Base-by-base conservation (phyloP, 2,329 filamentous ascomycete genomes). In the Hortaea werneckii region DNA sequence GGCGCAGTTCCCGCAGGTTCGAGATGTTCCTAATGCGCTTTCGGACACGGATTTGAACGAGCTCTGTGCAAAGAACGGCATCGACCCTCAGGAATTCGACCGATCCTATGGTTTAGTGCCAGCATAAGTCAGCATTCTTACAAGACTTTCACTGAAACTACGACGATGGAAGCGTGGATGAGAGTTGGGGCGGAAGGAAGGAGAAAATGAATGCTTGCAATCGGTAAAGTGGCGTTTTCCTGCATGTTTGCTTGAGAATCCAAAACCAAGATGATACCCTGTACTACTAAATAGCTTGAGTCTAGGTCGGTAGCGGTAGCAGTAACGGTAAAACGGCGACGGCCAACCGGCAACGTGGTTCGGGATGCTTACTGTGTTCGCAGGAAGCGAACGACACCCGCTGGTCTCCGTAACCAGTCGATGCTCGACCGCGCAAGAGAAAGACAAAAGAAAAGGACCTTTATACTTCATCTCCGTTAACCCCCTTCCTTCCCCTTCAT, bases 231-330 rank as follows among this genome's bases (percentile, higher is more conserved):
- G 46, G 26, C 39, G 28, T 20, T 30, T 34, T 10, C 34, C 13
- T 20, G 35, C 37, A 43, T 43, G 29, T 11, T 42, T 42, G 37
- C 20, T 42, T 47, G n/a, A n/a, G n/a, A n/a, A n/a, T n/a, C n/a
- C n/a, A n/a, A n/a, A n/a, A n/a, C n/a, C 6, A 29, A 29, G 42
- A 37, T 42, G 42, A 50, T 50, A 50, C 49, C 49, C 49, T 50
- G 49, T 50, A 50, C 49, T 48, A 50, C 49, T 50, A 50, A 44
- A 35, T 45, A 44, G 38, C 40, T 45, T 42, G 38, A n/a, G 20
- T 42, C 41, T 45, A 40, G 42, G 37, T 39, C 27, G 35, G 35
- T 8, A n/a, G 28, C 12, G n/a, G 12, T n/a, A n/a, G n/a, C n/a
- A n/a, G n/a, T n/a, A n/a, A n/a, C n/a, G n/a, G n/a, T n/a, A n/a